Evolutionary conservation across 176 grass and related monocot species (phyloP).

Genomic region (Aegilops sharonensis): DNA sequence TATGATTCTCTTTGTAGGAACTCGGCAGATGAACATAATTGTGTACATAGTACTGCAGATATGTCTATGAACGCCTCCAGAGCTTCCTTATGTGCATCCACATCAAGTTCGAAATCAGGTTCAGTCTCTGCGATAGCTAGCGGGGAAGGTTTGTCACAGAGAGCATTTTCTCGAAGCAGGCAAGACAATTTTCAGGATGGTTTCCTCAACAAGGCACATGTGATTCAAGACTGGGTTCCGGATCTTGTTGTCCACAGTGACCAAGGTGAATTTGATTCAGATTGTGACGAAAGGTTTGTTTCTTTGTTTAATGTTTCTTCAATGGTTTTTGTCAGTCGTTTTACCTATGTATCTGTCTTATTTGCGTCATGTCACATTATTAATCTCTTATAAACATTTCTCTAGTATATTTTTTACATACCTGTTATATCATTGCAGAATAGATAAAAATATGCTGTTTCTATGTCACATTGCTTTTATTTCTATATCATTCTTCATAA

Average conservation of each 20-base stretch:
- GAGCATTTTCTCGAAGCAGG: conserved; percentile 38
- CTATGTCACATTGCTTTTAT: not conserved
- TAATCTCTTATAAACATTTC: not conserved
- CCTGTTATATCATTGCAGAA: not conserved
- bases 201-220: conserved; percentile 60
- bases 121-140: conserved; percentile 24
- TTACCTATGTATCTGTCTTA: not conserved
- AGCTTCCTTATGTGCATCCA: not conserved
- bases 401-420: not conserved
- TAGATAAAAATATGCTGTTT: conserved; percentile 2
- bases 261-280: conserved; percentile 58
- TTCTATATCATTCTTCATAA: not conserved
- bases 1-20: conserved; percentile 58
- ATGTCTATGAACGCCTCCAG: conserved; percentile 34
- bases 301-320: conserved; percentile 16
- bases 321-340: not conserved
- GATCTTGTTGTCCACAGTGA: conserved; percentile 50
- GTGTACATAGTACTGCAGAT: conserved; percentile 38
- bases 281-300: conserved; percentile 85
- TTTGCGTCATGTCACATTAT: conserved; percentile 1
- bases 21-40: conserved; percentile 28
- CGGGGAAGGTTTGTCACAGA: conserved; percentile 22
- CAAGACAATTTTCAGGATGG: conserved; percentile 60
- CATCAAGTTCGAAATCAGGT: conserved; percentile 37
- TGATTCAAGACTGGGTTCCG: conserved; percentile 90